These are phyloP conservation scores for Teunomyces cretensis DNA, from an alignment of 805 yeast species.

Conservation along the genomic window DNA sequence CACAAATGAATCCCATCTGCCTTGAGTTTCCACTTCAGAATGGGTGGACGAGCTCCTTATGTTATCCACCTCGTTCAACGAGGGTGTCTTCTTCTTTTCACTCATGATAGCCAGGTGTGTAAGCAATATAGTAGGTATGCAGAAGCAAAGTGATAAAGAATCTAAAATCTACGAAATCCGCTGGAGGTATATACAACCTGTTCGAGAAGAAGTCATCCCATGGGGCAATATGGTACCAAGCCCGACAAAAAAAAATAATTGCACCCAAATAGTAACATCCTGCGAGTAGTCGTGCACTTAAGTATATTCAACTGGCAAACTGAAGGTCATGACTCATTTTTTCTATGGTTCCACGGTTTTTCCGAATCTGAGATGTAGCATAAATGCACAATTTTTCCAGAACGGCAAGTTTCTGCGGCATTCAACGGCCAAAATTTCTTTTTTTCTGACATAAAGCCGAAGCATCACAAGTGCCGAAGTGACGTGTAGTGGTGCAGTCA, in stretches of 20 bases:
- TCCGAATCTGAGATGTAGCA: background rate
- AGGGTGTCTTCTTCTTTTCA: constrained; percentile 3
- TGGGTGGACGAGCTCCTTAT: constrained; percentile 14
- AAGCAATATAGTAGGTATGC: background rate
- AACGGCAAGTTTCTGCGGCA: constrained; percentile 2
- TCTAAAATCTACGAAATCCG: background rate
- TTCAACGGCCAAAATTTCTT: background rate
- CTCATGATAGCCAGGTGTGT: background rate
- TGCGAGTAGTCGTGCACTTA: constrained; percentile 3
- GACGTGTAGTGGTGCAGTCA: background rate
- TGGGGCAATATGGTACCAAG: background rate
- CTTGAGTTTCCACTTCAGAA: constrained; percentile 12
- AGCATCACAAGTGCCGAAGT: background rate
- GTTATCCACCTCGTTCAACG: constrained; percentile 11
- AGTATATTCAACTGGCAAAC: background rate
- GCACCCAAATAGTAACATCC: constrained; percentile 3
- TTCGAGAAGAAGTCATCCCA: constrained; percentile 1
- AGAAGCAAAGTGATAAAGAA: constrained; percentile 2
- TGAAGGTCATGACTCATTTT: background rate
- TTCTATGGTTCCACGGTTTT: background rate
- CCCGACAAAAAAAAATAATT: background rate
- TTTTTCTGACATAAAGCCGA: background rate
- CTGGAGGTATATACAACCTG: background rate
- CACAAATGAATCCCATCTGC: constrained; percentile 24
- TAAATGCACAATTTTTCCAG: background rate